Conservation (phyloP, 805 yeast genomes). For the Kuraishia hungarica region DNA sequence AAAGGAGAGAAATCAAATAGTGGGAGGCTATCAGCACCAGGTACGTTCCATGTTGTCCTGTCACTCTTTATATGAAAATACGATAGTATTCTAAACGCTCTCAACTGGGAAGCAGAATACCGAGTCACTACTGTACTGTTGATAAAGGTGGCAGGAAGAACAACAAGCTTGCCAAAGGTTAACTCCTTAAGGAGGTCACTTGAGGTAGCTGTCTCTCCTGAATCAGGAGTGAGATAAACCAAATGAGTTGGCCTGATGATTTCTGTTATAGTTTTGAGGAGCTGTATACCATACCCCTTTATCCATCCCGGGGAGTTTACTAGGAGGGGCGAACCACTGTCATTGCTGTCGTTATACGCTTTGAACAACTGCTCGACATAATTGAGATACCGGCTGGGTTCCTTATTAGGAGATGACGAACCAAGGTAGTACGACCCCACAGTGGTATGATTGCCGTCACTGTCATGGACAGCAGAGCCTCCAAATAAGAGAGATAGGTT, state of each 20-base stretch:
- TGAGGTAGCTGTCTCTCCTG: not conserved
- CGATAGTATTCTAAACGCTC: slow-evolving; percentile 41
- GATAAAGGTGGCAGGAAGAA: slow-evolving; percentile 26
- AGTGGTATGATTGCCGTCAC: slow-evolving; percentile 21
- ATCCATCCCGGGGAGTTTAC: slow-evolving; percentile 90
- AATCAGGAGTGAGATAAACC: slow-evolving; percentile 35
- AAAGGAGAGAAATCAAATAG: slow-evolving; percentile 35
- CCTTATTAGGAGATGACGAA: slow-evolving; percentile 56
- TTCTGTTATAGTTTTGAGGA: slow-evolving; percentile 41
- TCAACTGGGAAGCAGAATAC: slow-evolving; percentile 42
- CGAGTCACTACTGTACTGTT: slow-evolving; percentile 13
- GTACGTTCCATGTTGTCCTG: slow-evolving; percentile 3
- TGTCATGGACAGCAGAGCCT: slow-evolving; percentile 13
- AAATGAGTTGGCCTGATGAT: slow-evolving; percentile 46
- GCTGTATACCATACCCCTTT: slow-evolving; percentile 72
- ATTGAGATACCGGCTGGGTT: slow-evolving; percentile 46
- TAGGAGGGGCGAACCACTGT: slow-evolving; percentile 32
- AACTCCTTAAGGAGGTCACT: slow-evolving; percentile 20
- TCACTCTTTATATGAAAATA: slow-evolving; percentile 41
- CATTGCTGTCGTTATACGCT: slow-evolving; percentile 9
- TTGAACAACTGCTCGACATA: slow-evolving; percentile 32
- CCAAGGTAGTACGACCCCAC: slow-evolving; percentile 41
- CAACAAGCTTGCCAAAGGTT: slow-evolving; percentile 14
- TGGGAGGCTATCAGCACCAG: not conserved
- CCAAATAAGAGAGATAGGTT: slow-evolving; percentile 11